These are phyloP conservation scores for Ustilago bromivora DNA, from an alignment of 1,284 basidiomycete species.

Conservation along the genomic window DNA sequence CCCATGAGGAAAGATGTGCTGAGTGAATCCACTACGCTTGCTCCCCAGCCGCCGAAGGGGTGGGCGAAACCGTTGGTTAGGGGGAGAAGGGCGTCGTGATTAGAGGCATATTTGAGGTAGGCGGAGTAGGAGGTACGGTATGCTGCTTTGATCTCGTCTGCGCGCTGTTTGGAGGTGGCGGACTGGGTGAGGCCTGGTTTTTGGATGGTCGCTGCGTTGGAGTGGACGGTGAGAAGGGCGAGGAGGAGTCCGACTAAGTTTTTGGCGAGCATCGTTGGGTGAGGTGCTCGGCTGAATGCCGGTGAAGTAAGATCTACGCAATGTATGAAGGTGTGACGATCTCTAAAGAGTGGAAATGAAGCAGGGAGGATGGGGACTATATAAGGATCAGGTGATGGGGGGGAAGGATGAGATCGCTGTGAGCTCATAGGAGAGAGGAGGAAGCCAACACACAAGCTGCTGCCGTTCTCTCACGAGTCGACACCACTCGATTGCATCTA, in stretches of 20 bases:
- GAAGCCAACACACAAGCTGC: neutral
- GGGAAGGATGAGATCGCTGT: neutral
- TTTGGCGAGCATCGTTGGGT: slow-evolving; percentile 27
- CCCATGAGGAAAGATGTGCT: slow-evolving; percentile 62
- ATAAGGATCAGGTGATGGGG: neutral
- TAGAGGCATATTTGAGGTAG: slow-evolving; percentile 54
- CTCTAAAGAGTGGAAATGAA: neutral
- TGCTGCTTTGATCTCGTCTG: slow-evolving; percentile 48
- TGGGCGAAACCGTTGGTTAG: slow-evolving; percentile 41
- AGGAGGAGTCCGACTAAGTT: slow-evolving; percentile 17
- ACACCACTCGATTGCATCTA: neutral
- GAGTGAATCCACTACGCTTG: slow-evolving; percentile 60
- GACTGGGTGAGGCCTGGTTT: slow-evolving; percentile 37
- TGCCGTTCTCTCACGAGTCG: neutral
- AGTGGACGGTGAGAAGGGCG: slow-evolving; percentile 18
- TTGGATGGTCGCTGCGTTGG: slow-evolving; percentile 31
- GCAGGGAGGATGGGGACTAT: neutral
- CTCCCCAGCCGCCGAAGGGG: slow-evolving; percentile 62
- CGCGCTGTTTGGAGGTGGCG: slow-evolving; percentile 29
- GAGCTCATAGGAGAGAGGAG: neutral
- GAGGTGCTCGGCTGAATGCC: neutral
- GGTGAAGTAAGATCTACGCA: neutral
- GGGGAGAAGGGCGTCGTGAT: slow-evolving; percentile 52
- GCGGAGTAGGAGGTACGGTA: slow-evolving; percentile 47
- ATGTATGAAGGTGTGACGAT: neutral